A percentile compares a stretch with the other conserved stretches of the same genome.
phyloP scores from a whole-genome alignment of 768 basidiomycete genomes.

The Tephrocybe sp. region DNA sequence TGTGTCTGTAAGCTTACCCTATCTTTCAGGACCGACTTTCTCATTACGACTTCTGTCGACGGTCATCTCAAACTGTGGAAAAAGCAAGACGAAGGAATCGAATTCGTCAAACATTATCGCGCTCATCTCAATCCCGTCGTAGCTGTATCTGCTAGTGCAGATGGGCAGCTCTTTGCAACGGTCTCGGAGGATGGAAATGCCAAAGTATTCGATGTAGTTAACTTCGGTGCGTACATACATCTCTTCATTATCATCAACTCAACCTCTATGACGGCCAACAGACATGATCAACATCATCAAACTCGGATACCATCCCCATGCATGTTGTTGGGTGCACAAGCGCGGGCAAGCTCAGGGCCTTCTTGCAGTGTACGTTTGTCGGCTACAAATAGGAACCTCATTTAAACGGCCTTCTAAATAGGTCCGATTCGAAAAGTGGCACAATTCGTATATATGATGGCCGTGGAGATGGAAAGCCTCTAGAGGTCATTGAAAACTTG shows the following conservation, averaged over 20 bases:
- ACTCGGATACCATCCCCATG: conserved; percentile 78
- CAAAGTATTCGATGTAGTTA: conserved; percentile 96
- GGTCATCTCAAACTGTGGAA: conserved; percentile 99
- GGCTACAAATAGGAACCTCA: conserved; percentile 5
- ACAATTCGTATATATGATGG: conserved; percentile 89
- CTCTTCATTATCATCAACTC: neutral
- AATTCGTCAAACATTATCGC: conserved; percentile 98
- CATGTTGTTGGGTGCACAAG: conserved; percentile 94
- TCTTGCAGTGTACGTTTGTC: conserved; percentile 70
- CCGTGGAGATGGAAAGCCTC: conserved; percentile 75
- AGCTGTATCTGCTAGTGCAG: conserved; percentile 81
- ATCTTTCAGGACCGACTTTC: conserved; percentile 76
- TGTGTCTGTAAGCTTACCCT: neutral
- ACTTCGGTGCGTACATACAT: conserved; percentile 71
- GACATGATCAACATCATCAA: conserved; percentile 99
- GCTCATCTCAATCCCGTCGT: conserved; percentile 82
- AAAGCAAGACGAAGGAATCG: conserved; percentile 93
- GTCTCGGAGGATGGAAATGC: conserved; percentile 89
- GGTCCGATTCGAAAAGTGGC: conserved; percentile 75
- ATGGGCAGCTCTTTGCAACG: conserved; percentile 90
- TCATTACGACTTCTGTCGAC: conserved; percentile 92
- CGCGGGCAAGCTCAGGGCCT: conserved; percentile 85
- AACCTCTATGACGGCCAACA: conserved; percentile 27
- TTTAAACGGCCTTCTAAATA: conserved; percentile 38
- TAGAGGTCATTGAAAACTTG: conserved; percentile 72